Base-by-base conservation (phyloP, 768 basidiomycete genomes). In the Cystofilobasidium bisporidii region DNA sequence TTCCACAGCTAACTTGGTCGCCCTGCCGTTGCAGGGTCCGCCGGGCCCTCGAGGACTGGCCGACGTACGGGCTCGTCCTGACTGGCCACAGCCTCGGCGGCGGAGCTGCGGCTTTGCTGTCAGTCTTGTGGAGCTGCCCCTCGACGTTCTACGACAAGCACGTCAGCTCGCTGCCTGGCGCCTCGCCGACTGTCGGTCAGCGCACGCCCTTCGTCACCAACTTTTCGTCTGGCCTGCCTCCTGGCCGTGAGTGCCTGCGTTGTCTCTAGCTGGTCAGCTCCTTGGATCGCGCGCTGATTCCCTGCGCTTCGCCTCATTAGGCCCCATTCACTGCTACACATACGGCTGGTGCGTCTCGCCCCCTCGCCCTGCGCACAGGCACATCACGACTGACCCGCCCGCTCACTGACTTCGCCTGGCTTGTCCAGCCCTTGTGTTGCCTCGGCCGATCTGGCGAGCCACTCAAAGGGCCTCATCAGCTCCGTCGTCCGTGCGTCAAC, bases 41-140 rank as follows among this genome's bases (percentile, higher is more conserved):
- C 9, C 61, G 74, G 9, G 77, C 78, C 11, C 68, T 79, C 41
- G 61, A 63, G 17, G 45, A 71, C 26, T 73, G 75, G 47, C 75
- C 78, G 10, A 67, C 58, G 0, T 78, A 78, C 59, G 78, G 79
- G 0, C 73, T 79, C 1, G 76, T 78, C 18, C 61, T 79, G 11
- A 72, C 72, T 55, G 78, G 78, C 48, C 78, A 79, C 71, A 75
- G 73, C n/a, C 74, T 79, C 26, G 79, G 79, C 6, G 79, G 78
- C 14, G 79, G 78, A 0, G 78, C 78, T 2, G 77, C 77, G 1
- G 73, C 76, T 20, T 70, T 78, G 3, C 72, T 79, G 5, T 71
- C 77, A 0, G 73, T 78, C 36, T 56, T 76, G 2, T 75, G 73
- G 68, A 70, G 74, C 9, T 72, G 66, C n/a, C 76, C 76, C 0